A percentile compares a stretch with the other conserved stretches of the same genome.
Evolutionary conservation across 768 basidiomycete genomes (phyloP).

Genomic region (Pisolithus microcarpus): DNA sequence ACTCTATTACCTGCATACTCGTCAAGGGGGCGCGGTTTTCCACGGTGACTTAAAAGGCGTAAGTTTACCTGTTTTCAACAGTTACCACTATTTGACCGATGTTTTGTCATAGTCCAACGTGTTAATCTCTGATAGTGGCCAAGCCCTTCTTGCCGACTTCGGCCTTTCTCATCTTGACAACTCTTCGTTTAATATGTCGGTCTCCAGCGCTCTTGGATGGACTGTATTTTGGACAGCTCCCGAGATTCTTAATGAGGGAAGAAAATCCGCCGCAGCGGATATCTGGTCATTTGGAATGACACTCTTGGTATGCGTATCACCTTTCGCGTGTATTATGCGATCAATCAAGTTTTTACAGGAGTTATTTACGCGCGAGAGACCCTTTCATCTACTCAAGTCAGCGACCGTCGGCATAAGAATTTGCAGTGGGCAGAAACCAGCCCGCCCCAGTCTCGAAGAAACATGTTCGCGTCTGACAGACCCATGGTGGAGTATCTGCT

Average conservation of each 20-base stretch:
- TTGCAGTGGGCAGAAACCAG: too few relatives aligned
- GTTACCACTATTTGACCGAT: background rate
- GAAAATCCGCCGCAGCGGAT: background rate
- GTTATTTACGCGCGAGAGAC: background rate
- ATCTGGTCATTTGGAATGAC: constrained; percentile 1
- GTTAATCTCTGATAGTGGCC: background rate
- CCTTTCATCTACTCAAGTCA: too few relatives aligned
- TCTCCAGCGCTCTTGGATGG: too few relatives aligned
- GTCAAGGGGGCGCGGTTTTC: constrained; percentile 22
- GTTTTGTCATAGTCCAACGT: background rate
- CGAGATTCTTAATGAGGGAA: background rate
- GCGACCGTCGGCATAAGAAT: too few relatives aligned
- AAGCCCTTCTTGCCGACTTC: background rate
- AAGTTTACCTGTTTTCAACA: too few relatives aligned
- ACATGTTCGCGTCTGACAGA: background rate
- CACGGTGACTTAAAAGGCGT: constrained; percentile 1
- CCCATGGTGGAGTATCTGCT: background rate
- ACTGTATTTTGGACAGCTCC: background rate
- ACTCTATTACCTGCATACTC: constrained; percentile 30
- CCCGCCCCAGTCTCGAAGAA: background rate
- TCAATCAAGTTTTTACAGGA: background rate
- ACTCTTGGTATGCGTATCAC: background rate
- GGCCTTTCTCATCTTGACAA: background rate
- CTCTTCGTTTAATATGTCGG: background rate
- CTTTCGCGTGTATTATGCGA: background rate